Evolutionary conservation across 176 grass and related monocot species (phyloP).

Genomic region (Triticum urartu): DNA sequence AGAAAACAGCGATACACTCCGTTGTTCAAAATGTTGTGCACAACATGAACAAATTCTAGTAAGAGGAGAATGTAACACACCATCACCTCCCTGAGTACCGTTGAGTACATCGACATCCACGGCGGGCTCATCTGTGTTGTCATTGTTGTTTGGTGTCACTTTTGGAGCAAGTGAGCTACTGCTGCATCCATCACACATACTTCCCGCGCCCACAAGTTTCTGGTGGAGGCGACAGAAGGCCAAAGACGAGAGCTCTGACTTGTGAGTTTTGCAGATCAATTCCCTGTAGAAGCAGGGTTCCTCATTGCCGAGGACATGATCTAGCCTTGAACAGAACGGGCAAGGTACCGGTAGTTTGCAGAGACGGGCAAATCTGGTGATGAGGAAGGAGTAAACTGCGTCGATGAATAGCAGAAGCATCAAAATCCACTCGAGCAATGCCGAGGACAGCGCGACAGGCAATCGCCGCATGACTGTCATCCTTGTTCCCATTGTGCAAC

Average conservation of each 20-base stretch:
- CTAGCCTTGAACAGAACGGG: slow-evolving; percentile 72
- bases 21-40: slow-evolving; percentile 33
- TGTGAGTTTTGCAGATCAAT: slow-evolving; percentile 77
- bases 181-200: slow-evolving; percentile 67
- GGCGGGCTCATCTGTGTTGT: background rate
- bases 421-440: slow-evolving; percentile 78
- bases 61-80: slow-evolving; percentile 2
- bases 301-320: slow-evolving; percentile 72
- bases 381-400: slow-evolving; percentile 59
- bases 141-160: slow-evolving; percentile 6
- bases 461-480: slow-evolving; percentile 30
- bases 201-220: slow-evolving; percentile 51
- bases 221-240: slow-evolving; percentile 70
- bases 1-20: background rate
- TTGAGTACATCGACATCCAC: background rate
- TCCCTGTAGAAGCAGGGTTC: slow-evolving; percentile 79
- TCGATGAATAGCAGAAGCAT: slow-evolving; percentile 76
- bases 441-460: slow-evolving; percentile 48
- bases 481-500: slow-evolving; percentile 36
- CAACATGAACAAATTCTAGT: slow-evolving; percentile 55
- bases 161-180: slow-evolving; percentile 35
- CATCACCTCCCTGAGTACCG: slow-evolving; percentile 1
- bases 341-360: slow-evolving; percentile 75
- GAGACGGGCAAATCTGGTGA: slow-evolving; percentile 68
- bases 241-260: slow-evolving; percentile 78